phyloP scores from a whole-genome alignment of 257 asterid genomes.

The Knoxia roxburghii region DNA sequence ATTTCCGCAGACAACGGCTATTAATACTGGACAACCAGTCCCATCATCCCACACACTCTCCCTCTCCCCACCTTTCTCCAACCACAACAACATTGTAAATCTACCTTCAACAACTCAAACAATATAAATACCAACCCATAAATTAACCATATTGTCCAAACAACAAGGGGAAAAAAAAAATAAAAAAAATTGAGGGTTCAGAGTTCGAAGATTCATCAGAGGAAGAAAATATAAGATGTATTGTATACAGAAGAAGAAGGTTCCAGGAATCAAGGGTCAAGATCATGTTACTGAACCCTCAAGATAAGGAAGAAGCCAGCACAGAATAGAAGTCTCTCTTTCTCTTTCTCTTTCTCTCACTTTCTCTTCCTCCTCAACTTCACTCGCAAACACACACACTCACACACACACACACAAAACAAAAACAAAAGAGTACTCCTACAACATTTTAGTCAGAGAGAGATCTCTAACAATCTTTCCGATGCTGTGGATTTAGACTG shows the following conservation, averaged over 20 bases:
- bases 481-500: slow-evolving; percentile 16
- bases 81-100: slow-evolving; percentile 17
- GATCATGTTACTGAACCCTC: slow-evolving; percentile 44
- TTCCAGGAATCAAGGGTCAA: slow-evolving; percentile 68
- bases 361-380: slow-evolving; percentile 1
- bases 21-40: slow-evolving; percentile 62
- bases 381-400: neutral
- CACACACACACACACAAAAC: neutral
- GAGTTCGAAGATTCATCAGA: slow-evolving; percentile 32
- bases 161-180: too few relatives aligned
- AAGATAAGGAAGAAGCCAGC: slow-evolving; percentile 29
- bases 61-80: slow-evolving; percentile 30
- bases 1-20: slow-evolving; percentile 76
- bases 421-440: neutral
- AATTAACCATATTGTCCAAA: neutral
- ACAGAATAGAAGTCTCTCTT: slow-evolving; percentile 22
- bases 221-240: slow-evolving; percentile 12
- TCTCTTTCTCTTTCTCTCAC: slow-evolving; percentile 20
- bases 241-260: slow-evolving; percentile 28
- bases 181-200: slow-evolving; percentile 20
- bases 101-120: slow-evolving; percentile 9
- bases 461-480: slow-evolving; percentile 15
- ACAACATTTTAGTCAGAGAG: slow-evolving; percentile 11
- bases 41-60: slow-evolving; percentile 30
- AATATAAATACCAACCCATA: neutral